phyloP scores from a whole-genome alignment of 208 protist species.

The Leishmania gerbilli region DNA sequence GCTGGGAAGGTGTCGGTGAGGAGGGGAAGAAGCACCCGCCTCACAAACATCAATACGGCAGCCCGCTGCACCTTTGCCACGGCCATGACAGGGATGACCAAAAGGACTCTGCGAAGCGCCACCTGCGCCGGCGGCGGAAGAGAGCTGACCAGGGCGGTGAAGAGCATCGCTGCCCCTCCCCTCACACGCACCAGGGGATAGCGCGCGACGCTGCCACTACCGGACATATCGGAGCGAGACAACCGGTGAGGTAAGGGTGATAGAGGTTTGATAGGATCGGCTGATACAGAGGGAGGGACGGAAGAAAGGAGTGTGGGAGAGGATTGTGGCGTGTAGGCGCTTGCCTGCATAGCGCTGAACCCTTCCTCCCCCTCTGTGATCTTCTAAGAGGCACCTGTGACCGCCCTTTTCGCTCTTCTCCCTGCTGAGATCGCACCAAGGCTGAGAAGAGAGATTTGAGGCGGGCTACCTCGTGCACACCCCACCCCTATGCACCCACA shows the following conservation, averaged over 20 bases:
- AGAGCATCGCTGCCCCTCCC: slow-evolving; percentile 26
- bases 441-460: background rate
- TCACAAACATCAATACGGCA: background rate
- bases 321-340: background rate
- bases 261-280: background rate
- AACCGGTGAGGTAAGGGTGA: background rate
- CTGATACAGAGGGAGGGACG: background rate
- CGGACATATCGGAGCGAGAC: background rate
- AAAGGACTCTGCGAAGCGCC: slow-evolving; percentile 8
- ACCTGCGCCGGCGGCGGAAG: slow-evolving; percentile 15
- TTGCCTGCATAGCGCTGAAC: background rate
- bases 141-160: slow-evolving; percentile 23
- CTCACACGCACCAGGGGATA: slow-evolving; percentile 25
- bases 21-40: slow-evolving; percentile 13
- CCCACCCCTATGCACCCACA: background rate
- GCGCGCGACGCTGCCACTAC: background rate
- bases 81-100: slow-evolving; percentile 3
- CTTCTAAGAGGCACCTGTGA: background rate
- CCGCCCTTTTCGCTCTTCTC: background rate
- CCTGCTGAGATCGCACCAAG: background rate
- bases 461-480: too few species aligned
- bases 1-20: slow-evolving; percentile 4
- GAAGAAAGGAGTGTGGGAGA: background rate
- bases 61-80: slow-evolving; percentile 4
- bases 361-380: background rate